Evolutionary conservation across 1,284 basidiomycete species (phyloP), one percentile per base, ranked within the genome.

Genomic region (Ustilago hordei): DNA sequence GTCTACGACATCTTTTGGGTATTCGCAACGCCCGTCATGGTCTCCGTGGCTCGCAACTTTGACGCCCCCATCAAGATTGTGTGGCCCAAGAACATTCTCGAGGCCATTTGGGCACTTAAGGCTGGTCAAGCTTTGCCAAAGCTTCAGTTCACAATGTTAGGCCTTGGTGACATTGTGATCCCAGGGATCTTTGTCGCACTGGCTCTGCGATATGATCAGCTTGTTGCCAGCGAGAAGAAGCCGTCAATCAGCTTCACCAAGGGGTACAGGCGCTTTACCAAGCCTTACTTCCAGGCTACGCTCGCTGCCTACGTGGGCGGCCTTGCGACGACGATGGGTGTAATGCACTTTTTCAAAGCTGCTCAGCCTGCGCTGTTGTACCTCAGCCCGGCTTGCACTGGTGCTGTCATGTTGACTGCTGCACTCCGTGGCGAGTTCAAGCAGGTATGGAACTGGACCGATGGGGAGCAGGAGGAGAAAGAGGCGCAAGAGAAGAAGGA

Each of bases 311-410:
- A 98, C 87, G 87, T 93, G n/a, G 69, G 88, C 28, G 96, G 95
- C 0, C 89, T 98, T 31, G 86, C 88, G 7, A 90, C 89, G 11
- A 97, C 96, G 3, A 95, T 98, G 90, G 86, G 86, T 0, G 93
- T 96, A 17, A 95, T 98, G 95, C 93, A 96, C 85, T 84, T 88
- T 50, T 92, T 92, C 82, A 88, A 89, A 55, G 90, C 89, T 15
- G 95, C 94, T 0, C 96, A 99, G 82, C 96, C 96, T 3, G 96
- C 96, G 2, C 87, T 99, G 67, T 88, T 99, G 41, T 99, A 98
- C 86, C 89, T 99, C 76, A 87, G 84, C 43, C 89, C 89, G 0
- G 88, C 89, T 5, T 90, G 89, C 91, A 86, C 87, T 13, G 60
- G 86, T 17, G 86, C 87, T 34, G 86, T 88, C 6, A 64, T 84